These are phyloP conservation scores for Obelidium mucronatum DNA, from an alignment of 192 early-diverging fungal species.

Conservation along the genomic window DNA sequence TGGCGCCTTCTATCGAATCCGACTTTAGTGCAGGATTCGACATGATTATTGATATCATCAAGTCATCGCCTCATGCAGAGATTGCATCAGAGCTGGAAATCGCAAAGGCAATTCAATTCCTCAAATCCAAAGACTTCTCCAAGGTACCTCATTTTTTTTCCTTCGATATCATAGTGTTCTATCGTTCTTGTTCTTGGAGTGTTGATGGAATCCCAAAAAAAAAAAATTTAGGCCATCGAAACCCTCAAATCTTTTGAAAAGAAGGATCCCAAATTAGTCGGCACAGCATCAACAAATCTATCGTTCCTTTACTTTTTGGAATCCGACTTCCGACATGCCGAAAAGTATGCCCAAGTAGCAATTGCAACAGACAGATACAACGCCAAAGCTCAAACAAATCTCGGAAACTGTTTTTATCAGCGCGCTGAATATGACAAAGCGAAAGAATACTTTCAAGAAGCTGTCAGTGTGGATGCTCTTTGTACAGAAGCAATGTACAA, in stretches of 20 bases:
- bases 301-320: conserved; percentile 66
- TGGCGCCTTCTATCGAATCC: conserved; percentile 59
- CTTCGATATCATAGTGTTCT: neutral
- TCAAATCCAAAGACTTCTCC: conserved; percentile 61
- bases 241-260: conserved; percentile 64
- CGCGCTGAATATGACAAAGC: conserved; percentile 56
- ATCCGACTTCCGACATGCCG: conserved; percentile 58
- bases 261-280: conserved; percentile 60
- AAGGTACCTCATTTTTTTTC: conserved; percentile 33
- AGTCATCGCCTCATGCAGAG: conserved; percentile 54
- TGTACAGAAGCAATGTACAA: conserved; percentile 72
- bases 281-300: conserved; percentile 66
- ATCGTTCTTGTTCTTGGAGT: neutral
- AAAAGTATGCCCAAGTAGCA: conserved; percentile 64
- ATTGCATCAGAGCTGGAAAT: conserved; percentile 66
- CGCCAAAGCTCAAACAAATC: conserved; percentile 65
- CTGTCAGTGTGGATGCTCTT: conserved; percentile 60
- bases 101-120: conserved; percentile 64
- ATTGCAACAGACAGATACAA: conserved; percentile 63
- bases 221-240: conserved; percentile 51
- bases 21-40: conserved; percentile 57
- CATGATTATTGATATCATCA: conserved; percentile 61
- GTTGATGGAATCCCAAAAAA: neutral
- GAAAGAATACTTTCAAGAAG: conserved; percentile 60
- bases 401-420: conserved; percentile 54